Conservation (phyloP, 2,329 filamentous ascomycete species). For the Hawksworthiomyces lignivorus region DNA sequence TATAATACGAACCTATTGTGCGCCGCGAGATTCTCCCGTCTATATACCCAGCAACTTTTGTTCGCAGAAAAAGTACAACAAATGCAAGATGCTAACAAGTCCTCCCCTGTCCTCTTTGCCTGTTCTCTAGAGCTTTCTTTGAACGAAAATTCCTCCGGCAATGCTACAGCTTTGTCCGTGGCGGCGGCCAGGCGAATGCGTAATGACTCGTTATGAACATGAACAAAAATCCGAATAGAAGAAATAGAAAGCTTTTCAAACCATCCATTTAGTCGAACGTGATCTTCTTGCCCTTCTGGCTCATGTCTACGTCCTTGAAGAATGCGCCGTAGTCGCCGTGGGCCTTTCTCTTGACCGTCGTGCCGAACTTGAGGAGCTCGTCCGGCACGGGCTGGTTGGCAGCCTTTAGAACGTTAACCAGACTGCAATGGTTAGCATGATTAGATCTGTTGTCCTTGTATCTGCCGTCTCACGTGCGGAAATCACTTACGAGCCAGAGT, state of each 20-base stretch:
- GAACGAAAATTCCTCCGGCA: constrained; percentile 48
- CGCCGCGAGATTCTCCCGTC: background rate
- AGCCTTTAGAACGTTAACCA: constrained; percentile 93
- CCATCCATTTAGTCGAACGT: constrained; percentile 62
- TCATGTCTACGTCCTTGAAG: constrained; percentile 82
- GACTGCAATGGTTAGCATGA: constrained; percentile 33
- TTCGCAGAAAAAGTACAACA: constrained; percentile 1
- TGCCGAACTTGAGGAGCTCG: constrained; percentile 87
- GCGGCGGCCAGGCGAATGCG: background rate
- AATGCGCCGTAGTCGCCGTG: constrained; percentile 94
- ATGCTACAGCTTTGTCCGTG: constrained; percentile 28
- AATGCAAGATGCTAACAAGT: constrained; percentile 7
- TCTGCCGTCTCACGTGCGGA: background rate
- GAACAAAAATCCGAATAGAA: background rate
- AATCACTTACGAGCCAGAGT: constrained; percentile 72
- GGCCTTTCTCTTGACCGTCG: constrained; percentile 97
- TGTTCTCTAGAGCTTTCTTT: constrained; percentile 36
- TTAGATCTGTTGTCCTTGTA: background rate
- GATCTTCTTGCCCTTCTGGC: constrained; percentile 83
- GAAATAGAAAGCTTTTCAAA: background rate
- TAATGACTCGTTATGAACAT: background rate
- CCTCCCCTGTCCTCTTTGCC: constrained; percentile 1
- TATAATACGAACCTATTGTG: background rate
- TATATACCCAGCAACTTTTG: constrained; percentile 2
- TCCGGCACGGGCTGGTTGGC: constrained; percentile 88